Conservation (phyloP, 2,329 filamentous ascomycete genomes). For the Rhexocercosporidium sp. region DNA sequence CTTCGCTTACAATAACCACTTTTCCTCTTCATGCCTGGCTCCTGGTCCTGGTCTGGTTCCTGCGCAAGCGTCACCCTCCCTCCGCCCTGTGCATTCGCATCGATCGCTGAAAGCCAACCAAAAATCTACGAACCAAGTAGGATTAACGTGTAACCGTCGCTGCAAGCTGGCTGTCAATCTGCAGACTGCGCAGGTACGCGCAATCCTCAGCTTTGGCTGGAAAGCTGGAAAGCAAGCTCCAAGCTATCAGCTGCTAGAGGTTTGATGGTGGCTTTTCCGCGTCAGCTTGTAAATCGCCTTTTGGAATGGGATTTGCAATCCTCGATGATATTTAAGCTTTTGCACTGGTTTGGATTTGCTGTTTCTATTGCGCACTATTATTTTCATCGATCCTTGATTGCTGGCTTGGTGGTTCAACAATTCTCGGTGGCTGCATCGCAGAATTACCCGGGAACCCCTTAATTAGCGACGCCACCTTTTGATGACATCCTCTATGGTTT, state of each 20-base stretch:
- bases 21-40: background rate
- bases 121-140: background rate
- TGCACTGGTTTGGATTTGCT: too few relatives aligned
- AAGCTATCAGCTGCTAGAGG: background rate
- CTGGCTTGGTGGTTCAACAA: too few relatives aligned
- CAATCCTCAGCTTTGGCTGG: background rate
- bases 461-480: too few relatives aligned
- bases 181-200: conserved; percentile 11
- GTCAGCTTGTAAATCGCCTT: too few relatives aligned
- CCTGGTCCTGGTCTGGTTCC: background rate
- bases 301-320: too few relatives aligned
- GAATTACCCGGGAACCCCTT: too few relatives aligned
- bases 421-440: too few relatives aligned
- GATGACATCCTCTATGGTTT: too few relatives aligned
- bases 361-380: too few relatives aligned
- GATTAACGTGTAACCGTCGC: background rate
- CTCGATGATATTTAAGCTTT: too few relatives aligned
- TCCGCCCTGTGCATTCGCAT: background rate
- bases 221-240: too few relatives aligned
- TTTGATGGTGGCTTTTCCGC: background rate
- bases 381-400: too few relatives aligned
- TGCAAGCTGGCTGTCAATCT: background rate
- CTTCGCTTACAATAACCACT: background rate
- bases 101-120: background rate
- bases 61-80: conserved; percentile 8